These are phyloP conservation scores for Neoboletus magnificus DNA, from an alignment of 768 basidiomycete species.

Conservation along the genomic window DNA sequence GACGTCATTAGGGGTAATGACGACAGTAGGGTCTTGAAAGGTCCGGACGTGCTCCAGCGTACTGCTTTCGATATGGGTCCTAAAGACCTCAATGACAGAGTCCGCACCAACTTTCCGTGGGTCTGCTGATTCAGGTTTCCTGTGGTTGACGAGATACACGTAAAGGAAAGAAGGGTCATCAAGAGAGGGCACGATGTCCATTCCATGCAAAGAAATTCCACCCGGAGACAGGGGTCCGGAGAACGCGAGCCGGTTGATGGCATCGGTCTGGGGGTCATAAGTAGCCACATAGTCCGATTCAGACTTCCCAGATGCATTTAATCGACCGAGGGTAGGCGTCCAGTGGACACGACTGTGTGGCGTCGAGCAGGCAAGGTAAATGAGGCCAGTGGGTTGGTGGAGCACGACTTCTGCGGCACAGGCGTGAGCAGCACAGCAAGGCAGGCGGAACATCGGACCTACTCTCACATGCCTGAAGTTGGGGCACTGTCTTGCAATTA, in stretches of 20 bases:
- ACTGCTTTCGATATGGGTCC: conserved; percentile 43
- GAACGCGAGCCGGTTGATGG: conserved; percentile 45
- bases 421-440: conserved; percentile 8
- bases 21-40: conserved; percentile 45
- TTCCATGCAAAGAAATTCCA: conserved; percentile 58
- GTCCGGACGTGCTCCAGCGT: conserved; percentile 55
- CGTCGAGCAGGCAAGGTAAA: conserved; percentile 65
- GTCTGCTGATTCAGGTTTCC: conserved; percentile 43
- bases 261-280: conserved; percentile 48
- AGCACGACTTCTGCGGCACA: conserved; percentile 48
- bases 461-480: conserved; percentile 72
- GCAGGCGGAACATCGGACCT: conserved; percentile 9
- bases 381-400: conserved; percentile 52
- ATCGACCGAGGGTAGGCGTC: conserved; percentile 42
- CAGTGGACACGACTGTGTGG: conserved; percentile 47
- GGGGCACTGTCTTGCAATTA: conserved; percentile 47
- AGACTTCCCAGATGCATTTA: conserved; percentile 38
- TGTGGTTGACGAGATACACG: conserved; percentile 72
- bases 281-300: conserved; percentile 55
- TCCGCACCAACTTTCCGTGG: conserved; percentile 57
- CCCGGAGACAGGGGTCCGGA: conserved; percentile 34
- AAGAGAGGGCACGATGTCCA: conserved; percentile 61
- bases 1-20: conserved; percentile 69
- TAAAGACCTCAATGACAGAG: conserved; percentile 69
- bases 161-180: conserved; percentile 49